Base-by-base conservation (phyloP, 1,284 basidiomycete genomes). In the Moniliella sp. region DNA sequence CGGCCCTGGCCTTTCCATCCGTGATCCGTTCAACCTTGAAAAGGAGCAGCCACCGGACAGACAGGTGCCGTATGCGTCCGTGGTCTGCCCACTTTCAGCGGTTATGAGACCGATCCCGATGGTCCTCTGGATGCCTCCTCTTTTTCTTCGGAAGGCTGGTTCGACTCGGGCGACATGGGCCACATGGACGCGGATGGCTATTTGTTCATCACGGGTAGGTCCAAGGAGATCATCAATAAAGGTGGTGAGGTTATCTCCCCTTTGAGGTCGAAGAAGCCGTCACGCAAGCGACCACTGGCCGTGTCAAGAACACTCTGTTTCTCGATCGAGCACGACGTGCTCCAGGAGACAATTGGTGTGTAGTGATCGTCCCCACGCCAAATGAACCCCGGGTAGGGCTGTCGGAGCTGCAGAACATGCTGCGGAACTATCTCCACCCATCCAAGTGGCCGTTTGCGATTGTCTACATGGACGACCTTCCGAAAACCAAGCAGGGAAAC, bases 191-290 rank as follows among this genome's bases (percentile, higher is more conserved):
- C 50, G 12, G 56, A 59, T 31, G 56, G 56, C 28, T 59, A 59
- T 33, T 44, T 59, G 28, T 59, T 43, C 42, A 59, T 59, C 37
- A 59, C 56, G 8, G 56, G 56, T 43, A 52, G 56, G 26, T 55
- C 51, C 8, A 59, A 59, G 35, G 56, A 59, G 36, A 59, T 59
- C 43, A 59, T 59, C 42, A 59, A 59, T 50, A 59, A 59, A 42
- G 56, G 56, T 37, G 56, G 56, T 41, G 56, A 59, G 27, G 56
- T 59, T 27, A 45, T 59, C 15, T 59, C 56, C 7, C 56, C 56
- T n/a, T 59, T 59, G 56, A 59, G 30, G 54, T 59, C 9, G 56
- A 59, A 30, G 56, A 59, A 32, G 56, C 56, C 25, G 52, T 59
- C 37, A 51, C 48, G 18, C 51, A 53, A 33, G 56, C 54, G 2